Base-by-base conservation (phyloP, 371 early-diverging fungal species). In the Nematocida sp. region DNA sequence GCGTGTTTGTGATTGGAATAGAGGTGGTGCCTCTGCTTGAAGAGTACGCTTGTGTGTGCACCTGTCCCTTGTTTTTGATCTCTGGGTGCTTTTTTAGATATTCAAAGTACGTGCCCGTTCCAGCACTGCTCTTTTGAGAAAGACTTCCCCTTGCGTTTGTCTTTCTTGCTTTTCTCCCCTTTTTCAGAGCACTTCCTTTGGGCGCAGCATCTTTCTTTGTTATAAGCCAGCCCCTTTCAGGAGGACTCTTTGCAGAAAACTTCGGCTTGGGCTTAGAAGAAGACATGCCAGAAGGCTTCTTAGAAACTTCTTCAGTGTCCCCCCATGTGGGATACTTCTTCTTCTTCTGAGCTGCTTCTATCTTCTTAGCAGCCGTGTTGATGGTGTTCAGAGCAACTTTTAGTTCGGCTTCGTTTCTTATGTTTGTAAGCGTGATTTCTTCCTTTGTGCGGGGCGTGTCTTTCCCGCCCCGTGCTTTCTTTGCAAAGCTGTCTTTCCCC, bases 401-500 rank as follows among this genome's bases (percentile, higher is more conserved):
- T 21, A 60, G 17, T 36, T 70, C 74, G 15, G 15, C 63, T 1
- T 57, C 49, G 0, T 15, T 15, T 29, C 41, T 13, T 2, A 21
- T 48, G 29, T 60, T 70, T 4, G 57, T 36, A 15, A 70, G 40
- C 3, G 66, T 66, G 37, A 66, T 66, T 53, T 66, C 55, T 55
- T 55, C 66, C 29, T 21, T 31, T 13, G 54, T 17, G 2, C 37
- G 40, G 13, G 27, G 8, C 23, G 4, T 21, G 27, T 50, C 38
- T 23, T 19, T 50, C 41, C 21, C 3, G 15, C 37, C 21, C 11
- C 31, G 3, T 45, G 50, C 8, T 46, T 51, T 13, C 32, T 7
- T 37, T 36, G 15, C 29, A n/a, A n/a, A 7, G 54, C 1, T 21
- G 36, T 32, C 34, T 64, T 53, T 51, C 23, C 25, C 23, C 31